A percentile compares a stretch with the other conserved stretches of the same genome.
Conservation (phyloP, 768 basidiomycete species). For the Amanita subjunquillea region DNA sequence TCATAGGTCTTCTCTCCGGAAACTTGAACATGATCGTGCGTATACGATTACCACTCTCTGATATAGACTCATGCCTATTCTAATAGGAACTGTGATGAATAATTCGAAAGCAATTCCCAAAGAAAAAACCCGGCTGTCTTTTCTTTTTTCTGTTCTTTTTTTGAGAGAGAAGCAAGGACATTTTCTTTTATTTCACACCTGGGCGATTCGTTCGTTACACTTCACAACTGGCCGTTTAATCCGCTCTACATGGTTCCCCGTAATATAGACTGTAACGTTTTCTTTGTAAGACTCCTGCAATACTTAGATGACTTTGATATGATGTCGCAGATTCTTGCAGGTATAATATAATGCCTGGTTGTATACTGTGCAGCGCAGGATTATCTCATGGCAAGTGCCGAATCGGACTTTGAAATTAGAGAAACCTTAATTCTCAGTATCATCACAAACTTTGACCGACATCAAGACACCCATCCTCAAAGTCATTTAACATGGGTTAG, state of each 20-base stretch:
- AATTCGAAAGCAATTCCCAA: not conserved
- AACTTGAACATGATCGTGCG: slow-evolving; percentile 74
- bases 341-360: too few relatives aligned
- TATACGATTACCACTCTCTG: not conserved
- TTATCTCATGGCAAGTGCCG: slow-evolving; percentile 17
- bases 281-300: too few relatives aligned
- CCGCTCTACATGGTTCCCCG: not conserved
- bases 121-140: not conserved
- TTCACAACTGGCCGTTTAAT: not conserved
- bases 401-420: slow-evolving; percentile 22
- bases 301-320: too few relatives aligned
- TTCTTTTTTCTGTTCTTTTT: not conserved
- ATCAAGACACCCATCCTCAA: slow-evolving; percentile 53
- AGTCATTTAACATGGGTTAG: slow-evolving; percentile 70
- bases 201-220: not conserved
- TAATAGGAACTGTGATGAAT: slow-evolving; percentile 20
- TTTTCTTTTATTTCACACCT: not conserved
- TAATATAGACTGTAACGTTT: not conserved
- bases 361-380: too few relatives aligned
- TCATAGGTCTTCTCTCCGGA: slow-evolving; percentile 62
- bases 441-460: slow-evolving; percentile 41
- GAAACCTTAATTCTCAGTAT: slow-evolving; percentile 39
- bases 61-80: slow-evolving; percentile 1
- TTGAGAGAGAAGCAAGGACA: not conserved
- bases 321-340: too few relatives aligned